Evolutionary conservation across 495 filamentous ascomycete genomes (phyloP).

Genomic region (Xanthoparmelia taractica): DNA sequence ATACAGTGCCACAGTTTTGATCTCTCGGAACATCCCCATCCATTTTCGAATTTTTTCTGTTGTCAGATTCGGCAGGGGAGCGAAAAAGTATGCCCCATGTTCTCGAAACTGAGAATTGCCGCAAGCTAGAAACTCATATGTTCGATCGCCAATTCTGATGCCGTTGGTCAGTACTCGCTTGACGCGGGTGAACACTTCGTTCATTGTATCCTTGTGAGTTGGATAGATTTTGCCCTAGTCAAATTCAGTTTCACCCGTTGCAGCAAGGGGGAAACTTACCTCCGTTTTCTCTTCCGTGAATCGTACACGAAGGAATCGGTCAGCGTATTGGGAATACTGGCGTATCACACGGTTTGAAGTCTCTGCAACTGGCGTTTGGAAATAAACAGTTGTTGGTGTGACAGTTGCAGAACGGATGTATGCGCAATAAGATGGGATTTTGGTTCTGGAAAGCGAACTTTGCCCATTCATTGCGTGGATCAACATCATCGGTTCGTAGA

Average conservation of each 20-base stretch:
- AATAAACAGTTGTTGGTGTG: slow-evolving; percentile 77
- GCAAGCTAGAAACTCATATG: slow-evolving; percentile 87
- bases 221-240: slow-evolving; percentile 49
- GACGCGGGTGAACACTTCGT: slow-evolving; percentile 68
- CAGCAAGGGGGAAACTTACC: slow-evolving; percentile 27
- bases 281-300: slow-evolving; percentile 75
- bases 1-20: slow-evolving; percentile 73
- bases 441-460: slow-evolving; percentile 41
- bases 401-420: slow-evolving; percentile 66
- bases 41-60: slow-evolving; percentile 71
- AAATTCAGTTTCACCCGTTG: slow-evolving; percentile 17
- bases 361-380: slow-evolving; percentile 69
- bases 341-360: slow-evolving; percentile 82
- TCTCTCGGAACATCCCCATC: slow-evolving; percentile 84
- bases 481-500: slow-evolving; percentile 67
- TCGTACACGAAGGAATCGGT: slow-evolving; percentile 83
- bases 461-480: slow-evolving; percentile 48
- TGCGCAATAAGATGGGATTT: slow-evolving; percentile 63
- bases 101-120: slow-evolving; percentile 95
- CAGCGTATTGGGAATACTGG: slow-evolving; percentile 55
- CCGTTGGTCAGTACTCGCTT: slow-evolving; percentile 65
- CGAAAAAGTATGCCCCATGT: slow-evolving; percentile 85
- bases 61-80: slow-evolving; percentile 49
- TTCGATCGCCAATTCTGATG: slow-evolving; percentile 70
- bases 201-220: slow-evolving; percentile 46